Percentiles rank a stretch among this genome's conserved stretches.
Conservation (phyloP, 2,329 filamentous ascomycete species). For the Diaporthe velutina region DNA sequence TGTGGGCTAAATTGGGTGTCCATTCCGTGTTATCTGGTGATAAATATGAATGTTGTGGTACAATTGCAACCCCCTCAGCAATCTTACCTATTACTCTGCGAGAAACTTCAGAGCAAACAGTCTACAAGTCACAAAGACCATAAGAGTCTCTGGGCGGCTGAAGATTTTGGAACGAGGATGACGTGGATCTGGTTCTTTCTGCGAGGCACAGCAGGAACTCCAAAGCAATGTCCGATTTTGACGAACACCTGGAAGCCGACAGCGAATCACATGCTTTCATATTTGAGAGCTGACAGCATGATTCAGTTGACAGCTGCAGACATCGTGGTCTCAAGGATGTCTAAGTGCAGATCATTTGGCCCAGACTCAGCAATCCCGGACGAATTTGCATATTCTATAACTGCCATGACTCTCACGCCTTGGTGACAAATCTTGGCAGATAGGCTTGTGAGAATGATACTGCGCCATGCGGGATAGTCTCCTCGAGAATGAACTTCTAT, state of each 20-base stretch:
- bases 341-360: neutral
- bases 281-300: neutral
- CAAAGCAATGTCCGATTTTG: neutral
- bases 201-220: neutral
- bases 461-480: neutral
- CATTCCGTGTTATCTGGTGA: neutral
- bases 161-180: neutral
- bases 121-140: neutral
- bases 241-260: neutral
- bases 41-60: neutral
- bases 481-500: neutral
- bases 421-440: neutral
- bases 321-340: neutral
- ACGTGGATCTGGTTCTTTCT: neutral
- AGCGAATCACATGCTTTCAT: neutral
- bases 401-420: neutral
- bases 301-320: neutral
- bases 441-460: neutral
- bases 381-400: neutral
- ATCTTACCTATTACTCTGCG: neutral
- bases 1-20: no score
- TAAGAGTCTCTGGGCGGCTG: neutral
- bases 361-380: neutral
- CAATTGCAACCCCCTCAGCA: neutral
- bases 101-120: neutral